These are phyloP conservation scores for Cucumis hystrix DNA, from an alignment of 306 rosid species.

Conservation along the genomic window DNA sequence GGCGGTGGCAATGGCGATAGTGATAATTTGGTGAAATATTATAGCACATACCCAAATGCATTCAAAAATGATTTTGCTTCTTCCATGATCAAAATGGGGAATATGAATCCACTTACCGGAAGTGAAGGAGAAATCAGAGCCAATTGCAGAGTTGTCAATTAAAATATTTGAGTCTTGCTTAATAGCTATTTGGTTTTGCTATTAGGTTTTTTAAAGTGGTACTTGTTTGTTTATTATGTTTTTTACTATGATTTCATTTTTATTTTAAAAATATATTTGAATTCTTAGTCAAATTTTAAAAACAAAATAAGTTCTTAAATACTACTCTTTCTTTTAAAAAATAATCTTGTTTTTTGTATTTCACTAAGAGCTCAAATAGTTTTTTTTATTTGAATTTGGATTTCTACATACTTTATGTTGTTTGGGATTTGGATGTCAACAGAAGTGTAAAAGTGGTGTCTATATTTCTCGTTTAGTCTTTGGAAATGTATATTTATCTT, in stretches of 20 bases:
- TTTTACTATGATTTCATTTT: too few species aligned
- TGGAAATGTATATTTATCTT: too few species aligned
- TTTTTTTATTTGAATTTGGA: not conserved
- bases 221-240: too few species aligned
- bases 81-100: conserved; percentile 32
- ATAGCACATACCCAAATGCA: not conserved
- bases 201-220: too few species aligned
- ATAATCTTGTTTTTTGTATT: not conserved
- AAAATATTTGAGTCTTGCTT: not conserved
- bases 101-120: conserved; percentile 23
- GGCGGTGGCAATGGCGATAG: conserved; percentile 10
- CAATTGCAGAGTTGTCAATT: conserved; percentile 19
- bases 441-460: not conserved
- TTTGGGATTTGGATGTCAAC: not conserved
- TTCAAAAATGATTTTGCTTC: conserved; percentile 11
- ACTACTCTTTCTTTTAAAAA: too few species aligned
- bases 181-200: too few species aligned
- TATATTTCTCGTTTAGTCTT: not conserved
- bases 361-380: too few species aligned
- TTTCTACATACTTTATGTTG: not conserved
- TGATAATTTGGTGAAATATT: conserved; percentile 13
- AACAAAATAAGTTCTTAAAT: too few species aligned
- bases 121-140: conserved; percentile 14
- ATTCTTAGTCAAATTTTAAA: too few species aligned
- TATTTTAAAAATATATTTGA: too few species aligned